phyloP scores from a whole-genome alignment of 2,329 filamentous ascomycete genomes.

The Nectriaceae sp. region DNA sequence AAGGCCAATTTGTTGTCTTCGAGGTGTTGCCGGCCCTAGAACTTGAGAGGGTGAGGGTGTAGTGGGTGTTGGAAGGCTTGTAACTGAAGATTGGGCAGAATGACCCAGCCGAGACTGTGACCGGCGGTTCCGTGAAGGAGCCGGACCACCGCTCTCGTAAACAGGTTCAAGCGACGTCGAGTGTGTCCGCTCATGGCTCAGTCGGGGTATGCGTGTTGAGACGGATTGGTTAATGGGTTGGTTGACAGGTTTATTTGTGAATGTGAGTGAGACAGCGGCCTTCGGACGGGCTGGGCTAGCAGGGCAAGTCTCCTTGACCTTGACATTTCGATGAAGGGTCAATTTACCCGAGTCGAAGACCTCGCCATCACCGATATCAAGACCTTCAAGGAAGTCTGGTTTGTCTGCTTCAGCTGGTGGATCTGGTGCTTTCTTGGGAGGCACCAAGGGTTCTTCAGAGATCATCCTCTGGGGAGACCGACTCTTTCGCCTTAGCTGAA shows the following conservation, averaged over 20 bases:
- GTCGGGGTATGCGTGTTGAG: conserved; percentile 76
- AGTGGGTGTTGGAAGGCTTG: conserved; percentile 63
- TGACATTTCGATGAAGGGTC: conserved; percentile 88
- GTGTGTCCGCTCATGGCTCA: conserved; percentile 70
- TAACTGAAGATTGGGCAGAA: conserved; percentile 67
- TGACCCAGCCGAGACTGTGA: conserved; percentile 71
- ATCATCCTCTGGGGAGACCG: conserved; percentile 56
- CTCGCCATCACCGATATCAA: conserved; percentile 84
- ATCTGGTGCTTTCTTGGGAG: conserved; percentile 33
- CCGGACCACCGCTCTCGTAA: conserved; percentile 81
- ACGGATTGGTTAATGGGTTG: conserved; percentile 35
- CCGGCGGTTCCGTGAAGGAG: conserved; percentile 57
- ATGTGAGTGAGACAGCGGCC: conserved; percentile 83
- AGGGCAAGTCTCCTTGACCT: conserved; percentile 73
- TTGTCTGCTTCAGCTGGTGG: conserved; percentile 46
- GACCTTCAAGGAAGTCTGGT: conserved; percentile 82
- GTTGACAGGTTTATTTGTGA: conserved; percentile 72
- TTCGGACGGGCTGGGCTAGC: conserved; percentile 71
- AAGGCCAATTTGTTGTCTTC: conserved; percentile 59
- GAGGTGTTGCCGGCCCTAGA: conserved; percentile 57
- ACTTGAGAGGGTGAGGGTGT: conserved; percentile 57
- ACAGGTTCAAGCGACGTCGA: conserved; percentile 83
- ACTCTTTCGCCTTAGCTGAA: conserved; percentile 70
- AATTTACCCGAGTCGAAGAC: conserved; percentile 79
- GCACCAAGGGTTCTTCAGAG: conserved; percentile 38